Conservation (phyloP, 1,284 basidiomycete species). For the Microbotryum saponariae region DNA sequence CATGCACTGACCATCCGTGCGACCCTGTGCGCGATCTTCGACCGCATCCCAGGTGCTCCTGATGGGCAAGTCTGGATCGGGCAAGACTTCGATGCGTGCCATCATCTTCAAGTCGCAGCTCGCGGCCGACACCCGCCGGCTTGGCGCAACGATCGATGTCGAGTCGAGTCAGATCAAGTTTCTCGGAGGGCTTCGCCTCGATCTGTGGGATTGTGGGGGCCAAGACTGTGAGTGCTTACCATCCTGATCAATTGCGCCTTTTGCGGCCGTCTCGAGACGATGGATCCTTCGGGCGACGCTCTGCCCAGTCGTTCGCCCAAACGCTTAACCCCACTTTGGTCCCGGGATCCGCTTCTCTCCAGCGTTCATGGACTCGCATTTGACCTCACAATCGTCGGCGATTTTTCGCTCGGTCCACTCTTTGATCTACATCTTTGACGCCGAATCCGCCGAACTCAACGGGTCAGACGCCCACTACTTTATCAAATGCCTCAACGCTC, state of each 20-base stretch:
- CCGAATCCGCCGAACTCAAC: constrained; percentile 43
- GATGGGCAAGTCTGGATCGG: constrained; percentile 79
- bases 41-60: constrained; percentile 54
- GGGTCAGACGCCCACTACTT: constrained; percentile 70
- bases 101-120: constrained; percentile 98
- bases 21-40: no score
- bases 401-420: constrained; percentile 95
- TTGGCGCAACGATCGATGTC: constrained; percentile 95
- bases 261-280: not conserved
- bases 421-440: constrained; percentile 96
- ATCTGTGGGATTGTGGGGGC: constrained; percentile 97
- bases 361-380: constrained; percentile 93
- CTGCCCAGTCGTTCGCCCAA: not conserved
- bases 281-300: not conserved
- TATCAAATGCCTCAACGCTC: constrained; percentile 70
- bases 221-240: constrained; percentile 55
- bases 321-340: not conserved
- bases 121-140: constrained; percentile 77
- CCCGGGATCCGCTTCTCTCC: not conserved
- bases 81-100: constrained; percentile 91
- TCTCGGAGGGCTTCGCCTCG: constrained; percentile 78
- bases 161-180: constrained; percentile 97
- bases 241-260: not conserved
- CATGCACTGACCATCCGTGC: no score
- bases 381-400: constrained; percentile 76